These are phyloP conservation scores for Suhomyces wounanorum DNA, from an alignment of 1,139 yeast species.

Conservation along the genomic window DNA sequence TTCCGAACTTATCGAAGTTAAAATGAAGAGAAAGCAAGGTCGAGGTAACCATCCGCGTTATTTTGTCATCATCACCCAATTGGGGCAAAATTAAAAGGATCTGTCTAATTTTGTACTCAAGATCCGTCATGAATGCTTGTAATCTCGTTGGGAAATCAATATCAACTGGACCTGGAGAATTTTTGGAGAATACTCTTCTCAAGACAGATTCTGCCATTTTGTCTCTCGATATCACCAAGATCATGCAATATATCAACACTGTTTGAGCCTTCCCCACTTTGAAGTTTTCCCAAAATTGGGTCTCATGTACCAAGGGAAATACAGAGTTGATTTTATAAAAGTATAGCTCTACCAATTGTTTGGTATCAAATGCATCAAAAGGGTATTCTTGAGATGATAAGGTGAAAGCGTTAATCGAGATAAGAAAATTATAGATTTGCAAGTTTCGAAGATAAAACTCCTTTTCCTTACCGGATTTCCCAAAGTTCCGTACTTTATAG, in stretches of 20 bases:
- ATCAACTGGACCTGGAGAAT: constrained; percentile 1
- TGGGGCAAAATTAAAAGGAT: constrained; percentile 35
- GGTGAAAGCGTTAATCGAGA: constrained; percentile 36
- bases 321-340: constrained; percentile 37
- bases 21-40: constrained; percentile 34
- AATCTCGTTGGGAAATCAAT: constrained; percentile 18
- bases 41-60: constrained; percentile 31
- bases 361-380: constrained; percentile 25
- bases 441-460: constrained; percentile 20
- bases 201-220: constrained; percentile 31
- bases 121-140: constrained; percentile 26
- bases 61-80: constrained; percentile 40
- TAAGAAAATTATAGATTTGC: constrained; percentile 24
- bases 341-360: constrained; percentile 30
- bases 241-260: constrained; percentile 30
- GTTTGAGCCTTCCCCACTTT: constrained; percentile 24
- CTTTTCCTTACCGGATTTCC: constrained; percentile 16
- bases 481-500: constrained; percentile 18
- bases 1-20: constrained; percentile 34
- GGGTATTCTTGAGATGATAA: constrained; percentile 27
- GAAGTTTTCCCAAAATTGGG: constrained; percentile 33
- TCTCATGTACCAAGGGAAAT: constrained; percentile 35
- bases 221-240: constrained; percentile 33
- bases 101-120: constrained; percentile 42
- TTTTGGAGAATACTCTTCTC: constrained; percentile 21